These are phyloP conservation scores for Botrytis byssoidea DNA, from an alignment of 2,329 filamentous ascomycete species.

Conservation along the genomic window DNA sequence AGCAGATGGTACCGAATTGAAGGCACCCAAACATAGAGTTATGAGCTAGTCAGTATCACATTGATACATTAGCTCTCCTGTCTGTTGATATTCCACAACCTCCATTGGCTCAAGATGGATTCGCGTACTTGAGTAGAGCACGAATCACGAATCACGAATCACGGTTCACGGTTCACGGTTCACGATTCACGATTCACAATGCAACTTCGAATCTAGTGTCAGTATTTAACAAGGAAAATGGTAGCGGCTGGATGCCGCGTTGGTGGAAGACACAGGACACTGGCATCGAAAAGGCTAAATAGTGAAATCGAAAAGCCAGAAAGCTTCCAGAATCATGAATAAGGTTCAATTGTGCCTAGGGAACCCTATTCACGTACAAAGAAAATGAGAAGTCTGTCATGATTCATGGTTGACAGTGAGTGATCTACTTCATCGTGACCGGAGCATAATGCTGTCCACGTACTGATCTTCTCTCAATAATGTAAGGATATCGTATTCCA, in stretches of 20 bases:
- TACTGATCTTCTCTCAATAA: background rate
- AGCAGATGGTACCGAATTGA: slow-evolving; percentile 3
- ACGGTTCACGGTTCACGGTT: background rate
- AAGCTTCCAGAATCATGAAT: slow-evolving; percentile 14
- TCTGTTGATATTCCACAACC: background rate
- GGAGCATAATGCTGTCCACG: background rate
- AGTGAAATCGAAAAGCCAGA: background rate
- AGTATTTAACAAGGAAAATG: slow-evolving; percentile 1
- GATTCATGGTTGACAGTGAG: background rate
- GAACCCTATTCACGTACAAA: background rate
- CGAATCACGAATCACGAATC: background rate
- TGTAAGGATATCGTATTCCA: background rate
- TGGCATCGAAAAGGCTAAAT: background rate
- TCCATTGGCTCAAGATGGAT: background rate
- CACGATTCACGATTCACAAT: background rate
- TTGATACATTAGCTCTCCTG: slow-evolving; percentile 1
- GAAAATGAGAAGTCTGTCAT: background rate
- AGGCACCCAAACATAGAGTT: slow-evolving; percentile 11
- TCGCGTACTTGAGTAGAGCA: background rate
- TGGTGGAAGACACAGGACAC: background rate
- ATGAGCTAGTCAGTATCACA: background rate
- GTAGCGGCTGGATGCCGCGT: background rate
- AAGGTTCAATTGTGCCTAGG: background rate
- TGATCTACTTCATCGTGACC: background rate
- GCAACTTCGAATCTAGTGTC: background rate